Conservation (phyloP, 106 monocot genomes). For the Apostasia shenzhenica region DNA sequence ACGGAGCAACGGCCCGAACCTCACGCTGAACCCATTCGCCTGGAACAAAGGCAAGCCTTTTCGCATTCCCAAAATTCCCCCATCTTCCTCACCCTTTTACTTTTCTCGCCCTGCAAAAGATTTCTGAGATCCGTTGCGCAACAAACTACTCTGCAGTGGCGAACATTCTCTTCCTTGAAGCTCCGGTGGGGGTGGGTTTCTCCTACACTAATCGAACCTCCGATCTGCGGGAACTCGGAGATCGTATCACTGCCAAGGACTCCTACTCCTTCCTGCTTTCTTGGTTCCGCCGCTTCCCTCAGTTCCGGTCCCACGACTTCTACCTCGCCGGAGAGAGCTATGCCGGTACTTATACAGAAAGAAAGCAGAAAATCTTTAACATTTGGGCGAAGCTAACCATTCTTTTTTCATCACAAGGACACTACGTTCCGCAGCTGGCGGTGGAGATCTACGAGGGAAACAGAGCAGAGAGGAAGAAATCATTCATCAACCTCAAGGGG, state of each 20-base stretch:
- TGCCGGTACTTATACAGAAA: conserved; percentile 38
- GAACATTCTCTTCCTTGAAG: conserved; percentile 73
- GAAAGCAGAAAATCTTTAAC: background rate
- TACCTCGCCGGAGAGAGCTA: conserved; percentile 94
- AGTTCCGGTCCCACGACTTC: conserved; percentile 59
- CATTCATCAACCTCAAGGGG: conserved; percentile 67
- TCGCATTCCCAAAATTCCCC: background rate
- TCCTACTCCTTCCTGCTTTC: conserved; percentile 59
- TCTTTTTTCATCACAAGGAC: conserved; percentile 33
- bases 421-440: conserved; percentile 89
- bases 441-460: conserved; percentile 68
- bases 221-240: conserved; percentile 48
- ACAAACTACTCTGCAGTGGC: conserved; percentile 30
- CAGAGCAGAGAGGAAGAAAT: conserved; percentile 29
- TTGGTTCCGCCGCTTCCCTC: conserved; percentile 72
- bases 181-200: conserved; percentile 83
- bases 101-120: background rate
- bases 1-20: conserved; percentile 28
- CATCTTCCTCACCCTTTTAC: background rate
- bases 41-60: conserved; percentile 80
- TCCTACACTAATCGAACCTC: conserved; percentile 73
- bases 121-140: background rate
- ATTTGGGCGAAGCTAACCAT: background rate
- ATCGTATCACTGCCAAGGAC: conserved; percentile 55
- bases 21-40: conserved; percentile 60